phyloP scores from a whole-genome alignment of 2,329 filamentous ascomycete species.

The Lachnellula subtilissima region DNA sequence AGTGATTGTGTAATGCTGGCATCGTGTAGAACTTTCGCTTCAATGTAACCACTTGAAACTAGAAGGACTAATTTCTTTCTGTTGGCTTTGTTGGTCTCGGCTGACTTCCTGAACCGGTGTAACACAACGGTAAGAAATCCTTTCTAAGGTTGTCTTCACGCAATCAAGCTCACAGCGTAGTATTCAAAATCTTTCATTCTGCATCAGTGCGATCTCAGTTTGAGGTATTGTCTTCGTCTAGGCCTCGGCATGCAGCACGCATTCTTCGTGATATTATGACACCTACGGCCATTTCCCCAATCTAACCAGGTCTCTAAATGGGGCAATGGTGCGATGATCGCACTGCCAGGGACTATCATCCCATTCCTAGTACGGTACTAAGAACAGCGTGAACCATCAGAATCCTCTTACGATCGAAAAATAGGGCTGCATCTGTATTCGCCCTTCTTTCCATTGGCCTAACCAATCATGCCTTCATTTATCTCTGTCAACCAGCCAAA shows the following conservation, averaged over 20 bases:
- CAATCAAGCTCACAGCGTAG: no score
- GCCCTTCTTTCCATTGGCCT: background rate
- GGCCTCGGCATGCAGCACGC: background rate
- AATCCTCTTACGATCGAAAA: no score
- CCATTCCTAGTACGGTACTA: no score
- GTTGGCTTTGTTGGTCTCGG: background rate
- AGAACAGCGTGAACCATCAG: no score
- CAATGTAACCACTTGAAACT: background rate
- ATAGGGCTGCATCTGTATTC: no score
- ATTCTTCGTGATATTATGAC: background rate
- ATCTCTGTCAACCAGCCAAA: conserved; percentile 48
- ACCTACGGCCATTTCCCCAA: background rate
- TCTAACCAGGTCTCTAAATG: background rate
- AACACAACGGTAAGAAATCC: background rate
- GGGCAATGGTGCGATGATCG: no score
- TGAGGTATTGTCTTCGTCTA: background rate
- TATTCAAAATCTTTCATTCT: background rate
- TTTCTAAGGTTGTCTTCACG: no score
- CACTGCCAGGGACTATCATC: no score
- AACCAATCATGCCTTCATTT: background rate
- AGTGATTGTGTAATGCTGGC: background rate
- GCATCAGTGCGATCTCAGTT: background rate
- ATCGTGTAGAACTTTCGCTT: background rate
- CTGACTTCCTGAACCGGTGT: background rate
- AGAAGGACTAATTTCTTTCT: no score